Conservation (phyloP, 1,284 basidiomycete genomes). For the Rhodotorula sp. region DNA sequence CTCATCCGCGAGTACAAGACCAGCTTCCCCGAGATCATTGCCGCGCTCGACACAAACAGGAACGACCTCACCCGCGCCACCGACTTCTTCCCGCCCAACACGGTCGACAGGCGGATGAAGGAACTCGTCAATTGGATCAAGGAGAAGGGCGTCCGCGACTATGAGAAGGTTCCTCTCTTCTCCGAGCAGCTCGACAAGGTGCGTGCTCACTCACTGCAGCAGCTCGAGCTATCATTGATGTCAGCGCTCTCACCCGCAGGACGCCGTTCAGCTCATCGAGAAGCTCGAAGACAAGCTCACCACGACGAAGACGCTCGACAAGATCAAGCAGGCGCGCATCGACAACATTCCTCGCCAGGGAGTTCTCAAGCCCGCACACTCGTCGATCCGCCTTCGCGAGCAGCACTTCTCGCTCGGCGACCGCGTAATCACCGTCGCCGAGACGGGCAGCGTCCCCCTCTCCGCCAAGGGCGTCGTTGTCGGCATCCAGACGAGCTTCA, state of each 20-base stretch:
- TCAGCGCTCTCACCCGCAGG: conserved; percentile 52
- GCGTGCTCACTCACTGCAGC: conserved; percentile 17
- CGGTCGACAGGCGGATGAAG: conserved; percentile 69
- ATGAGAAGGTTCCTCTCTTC: conserved; percentile 89
- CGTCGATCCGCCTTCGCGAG: conserved; percentile 82
- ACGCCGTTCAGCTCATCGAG: conserved; percentile 75
- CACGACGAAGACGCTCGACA: conserved; percentile 59
- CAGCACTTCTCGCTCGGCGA: conserved; percentile 93
- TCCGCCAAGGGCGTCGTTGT: conserved; percentile 91
- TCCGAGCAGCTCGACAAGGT: conserved; percentile 89
- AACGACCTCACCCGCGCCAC: conserved; percentile 60
- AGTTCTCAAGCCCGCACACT: conserved; percentile 88
- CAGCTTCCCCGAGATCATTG: conserved; percentile 77
- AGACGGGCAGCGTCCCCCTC: conserved; percentile 85
- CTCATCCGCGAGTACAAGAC: conserved; percentile 82
- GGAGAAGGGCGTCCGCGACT: conserved; percentile 77
- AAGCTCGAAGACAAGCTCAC: conserved; percentile 67
- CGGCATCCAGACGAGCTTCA: conserved; percentile 76
- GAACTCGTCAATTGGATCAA: conserved; percentile 85
- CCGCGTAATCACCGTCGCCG: conserved; percentile 91
- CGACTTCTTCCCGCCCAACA: conserved; percentile 67
- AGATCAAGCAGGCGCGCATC: conserved; percentile 84
- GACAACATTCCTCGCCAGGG: conserved; percentile 91
- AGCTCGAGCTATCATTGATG: no score
- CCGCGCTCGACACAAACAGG: conserved; percentile 57